A percentile compares a stretch with the other conserved stretches of the same genome.
phyloP scores from a whole-genome alignment of 2,329 filamentous ascomycete genomes.

The Cladophialophora carrionii region DNA sequence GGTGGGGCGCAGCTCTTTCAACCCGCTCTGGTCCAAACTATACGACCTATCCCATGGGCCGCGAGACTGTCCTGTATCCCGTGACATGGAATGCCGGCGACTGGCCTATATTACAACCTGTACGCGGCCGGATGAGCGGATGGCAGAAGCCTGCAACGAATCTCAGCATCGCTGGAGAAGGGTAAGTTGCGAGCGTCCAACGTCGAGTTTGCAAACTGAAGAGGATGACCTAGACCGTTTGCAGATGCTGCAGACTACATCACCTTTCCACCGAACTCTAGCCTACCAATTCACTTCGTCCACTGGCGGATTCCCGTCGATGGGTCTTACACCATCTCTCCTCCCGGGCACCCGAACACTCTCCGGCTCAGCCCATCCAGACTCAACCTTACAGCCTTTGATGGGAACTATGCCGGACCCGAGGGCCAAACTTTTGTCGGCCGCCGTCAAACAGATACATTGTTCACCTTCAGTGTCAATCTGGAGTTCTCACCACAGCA shows the following conservation, averaged over 20 bases:
- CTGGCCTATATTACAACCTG: conserved; percentile 34
- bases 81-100: conserved; percentile 41
- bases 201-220: neutral
- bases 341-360: neutral
- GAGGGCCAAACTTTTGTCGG: neutral
- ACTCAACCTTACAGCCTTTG: neutral
- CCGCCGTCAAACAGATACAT: neutral
- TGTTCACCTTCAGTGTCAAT: neutral
- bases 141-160: neutral
- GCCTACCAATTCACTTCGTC: neutral
- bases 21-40: conserved; percentile 29
- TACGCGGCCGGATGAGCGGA: conserved; percentile 2
- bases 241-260: neutral
- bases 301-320: neutral
- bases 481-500: neutral
- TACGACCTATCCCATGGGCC: conserved; percentile 41
- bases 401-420: neutral
- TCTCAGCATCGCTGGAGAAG: neutral
- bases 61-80: conserved; percentile 43
- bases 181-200: neutral
- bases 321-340: neutral
- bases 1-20: conserved; percentile 38
- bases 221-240: neutral
- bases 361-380: neutral
- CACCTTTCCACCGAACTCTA: neutral